Conservation (phyloP, 2,329 filamentous ascomycete genomes). For the Periconia sp. region DNA sequence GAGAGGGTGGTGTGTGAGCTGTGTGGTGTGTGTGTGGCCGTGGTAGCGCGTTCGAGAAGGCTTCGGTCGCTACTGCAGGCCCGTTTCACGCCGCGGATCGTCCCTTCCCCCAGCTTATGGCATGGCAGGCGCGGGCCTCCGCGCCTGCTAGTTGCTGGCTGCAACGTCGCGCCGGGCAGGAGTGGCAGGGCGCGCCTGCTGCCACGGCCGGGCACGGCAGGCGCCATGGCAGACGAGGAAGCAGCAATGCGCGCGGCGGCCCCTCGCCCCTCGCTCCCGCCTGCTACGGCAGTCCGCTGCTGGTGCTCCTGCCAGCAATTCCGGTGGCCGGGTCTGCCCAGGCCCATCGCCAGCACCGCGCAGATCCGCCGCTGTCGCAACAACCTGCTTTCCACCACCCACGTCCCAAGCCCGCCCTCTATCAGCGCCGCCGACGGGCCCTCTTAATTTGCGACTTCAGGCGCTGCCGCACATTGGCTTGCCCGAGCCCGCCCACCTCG, state of each 20-base stretch:
- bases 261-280: constrained; percentile 5
- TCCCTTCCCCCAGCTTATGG: constrained; percentile 8
- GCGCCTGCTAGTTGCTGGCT: not conserved
- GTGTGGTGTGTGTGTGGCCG: not conserved
- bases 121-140: not conserved
- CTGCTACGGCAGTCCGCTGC: constrained; percentile 1
- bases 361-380: not conserved
- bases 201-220: not conserved
- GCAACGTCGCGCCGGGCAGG: not conserved
- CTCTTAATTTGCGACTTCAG: constrained; percentile 20
- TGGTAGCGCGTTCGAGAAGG: constrained; percentile 21
- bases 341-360: not conserved
- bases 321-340: constrained; percentile 21
- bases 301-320: constrained; percentile 5
- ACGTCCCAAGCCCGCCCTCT: constrained; percentile 9
- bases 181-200: not conserved
- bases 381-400: constrained; percentile 10
- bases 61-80: constrained; percentile 14
- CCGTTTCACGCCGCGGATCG: constrained; percentile 20
- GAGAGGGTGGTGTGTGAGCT: not conserved
- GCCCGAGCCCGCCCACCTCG: constrained; percentile 8
- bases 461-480: constrained; percentile 6
- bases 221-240: not conserved
- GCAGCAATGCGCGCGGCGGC: not conserved
- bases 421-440: constrained; percentile 3